Percentiles rank a stretch among this genome's conserved stretches.
These are phyloP conservation scores for Populus simonii DNA, from an alignment of 345 rosid species.

Conservation along the genomic window DNA sequence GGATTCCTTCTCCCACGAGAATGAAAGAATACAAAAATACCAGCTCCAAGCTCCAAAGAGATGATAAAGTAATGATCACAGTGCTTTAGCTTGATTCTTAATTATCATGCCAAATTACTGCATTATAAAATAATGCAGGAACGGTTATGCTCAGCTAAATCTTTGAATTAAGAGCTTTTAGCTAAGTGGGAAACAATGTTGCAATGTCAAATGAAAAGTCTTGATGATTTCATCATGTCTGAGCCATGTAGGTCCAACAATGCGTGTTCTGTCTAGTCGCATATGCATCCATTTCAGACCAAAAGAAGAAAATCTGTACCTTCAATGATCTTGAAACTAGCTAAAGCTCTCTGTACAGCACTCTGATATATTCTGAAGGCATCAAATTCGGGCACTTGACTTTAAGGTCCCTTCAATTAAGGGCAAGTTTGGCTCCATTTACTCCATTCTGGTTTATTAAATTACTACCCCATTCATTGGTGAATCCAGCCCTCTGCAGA, in stretches of 20 bases:
- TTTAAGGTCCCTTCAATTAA: not conserved
- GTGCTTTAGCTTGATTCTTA: not conserved
- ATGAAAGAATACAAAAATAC: not conserved
- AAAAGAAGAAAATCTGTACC: slow-evolving; percentile 5
- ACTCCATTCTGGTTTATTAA: not conserved
- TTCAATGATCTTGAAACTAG: not conserved
- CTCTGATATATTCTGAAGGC: not conserved
- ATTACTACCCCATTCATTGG: not conserved
- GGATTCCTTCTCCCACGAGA: slow-evolving; percentile 12
- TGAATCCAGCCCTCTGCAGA: not conserved
- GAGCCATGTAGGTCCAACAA: not conserved
- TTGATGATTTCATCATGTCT: slow-evolving; percentile 1
- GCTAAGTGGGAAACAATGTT: not conserved
- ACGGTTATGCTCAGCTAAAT: not conserved
- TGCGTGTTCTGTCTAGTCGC: not conserved
- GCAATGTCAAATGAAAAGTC: slow-evolving; percentile 1
- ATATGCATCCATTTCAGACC: slow-evolving; percentile 3
- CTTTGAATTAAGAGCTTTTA: not conserved
- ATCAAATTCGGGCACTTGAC: not conserved
- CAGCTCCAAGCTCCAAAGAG: not conserved
- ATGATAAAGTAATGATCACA: not conserved
- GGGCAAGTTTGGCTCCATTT: not conserved
- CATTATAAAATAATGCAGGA: not conserved
- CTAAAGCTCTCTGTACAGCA: not conserved
- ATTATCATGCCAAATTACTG: no score